These are phyloP conservation scores for Pestalotiopsis sp. DNA, from an alignment of 2,329 filamentous ascomycete genomes.

Conservation along the genomic window DNA sequence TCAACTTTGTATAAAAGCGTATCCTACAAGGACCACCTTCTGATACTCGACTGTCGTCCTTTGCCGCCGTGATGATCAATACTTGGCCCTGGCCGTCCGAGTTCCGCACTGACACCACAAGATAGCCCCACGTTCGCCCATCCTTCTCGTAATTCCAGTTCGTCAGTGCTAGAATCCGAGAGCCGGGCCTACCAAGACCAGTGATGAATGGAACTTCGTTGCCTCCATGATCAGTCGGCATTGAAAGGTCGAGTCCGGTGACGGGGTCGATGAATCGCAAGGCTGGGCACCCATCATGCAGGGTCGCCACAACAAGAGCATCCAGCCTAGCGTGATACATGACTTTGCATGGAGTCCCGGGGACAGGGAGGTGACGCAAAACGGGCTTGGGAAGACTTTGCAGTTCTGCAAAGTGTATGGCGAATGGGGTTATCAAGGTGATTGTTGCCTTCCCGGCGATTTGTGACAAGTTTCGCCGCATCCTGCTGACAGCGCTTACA, in stretches of 20 bases:
- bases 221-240: slow-evolving; percentile 41
- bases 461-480: slow-evolving; percentile 42
- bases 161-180: slow-evolving; percentile 61
- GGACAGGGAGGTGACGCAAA: slow-evolving; percentile 27
- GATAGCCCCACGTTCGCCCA: slow-evolving; percentile 61
- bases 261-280: slow-evolving; percentile 60
- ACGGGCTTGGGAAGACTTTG: slow-evolving; percentile 36
- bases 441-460: slow-evolving; percentile 43
- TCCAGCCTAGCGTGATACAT: slow-evolving; percentile 57
- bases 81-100: slow-evolving; percentile 48
- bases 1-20: slow-evolving; percentile 57
- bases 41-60: slow-evolving; percentile 18
- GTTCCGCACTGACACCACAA: slow-evolving; percentile 58
- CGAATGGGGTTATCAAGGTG: slow-evolving; percentile 51
- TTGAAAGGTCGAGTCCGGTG: slow-evolving; percentile 54
- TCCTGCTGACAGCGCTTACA: slow-evolving; percentile 49
- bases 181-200: slow-evolving; percentile 57
- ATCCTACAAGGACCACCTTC: slow-evolving; percentile 37
- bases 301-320: slow-evolving; percentile 56
- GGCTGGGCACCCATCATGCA: slow-evolving; percentile 44
- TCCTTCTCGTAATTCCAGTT: slow-evolving; percentile 66
- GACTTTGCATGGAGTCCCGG: slow-evolving; percentile 51
- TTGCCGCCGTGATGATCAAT: slow-evolving; percentile 55
- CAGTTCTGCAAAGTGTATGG: slow-evolving; percentile 57
- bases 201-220: slow-evolving; percentile 49